These are phyloP conservation scores for Rhodotorula babjevae DNA, from an alignment of 768 basidiomycete species.

Conservation along the genomic window DNA sequence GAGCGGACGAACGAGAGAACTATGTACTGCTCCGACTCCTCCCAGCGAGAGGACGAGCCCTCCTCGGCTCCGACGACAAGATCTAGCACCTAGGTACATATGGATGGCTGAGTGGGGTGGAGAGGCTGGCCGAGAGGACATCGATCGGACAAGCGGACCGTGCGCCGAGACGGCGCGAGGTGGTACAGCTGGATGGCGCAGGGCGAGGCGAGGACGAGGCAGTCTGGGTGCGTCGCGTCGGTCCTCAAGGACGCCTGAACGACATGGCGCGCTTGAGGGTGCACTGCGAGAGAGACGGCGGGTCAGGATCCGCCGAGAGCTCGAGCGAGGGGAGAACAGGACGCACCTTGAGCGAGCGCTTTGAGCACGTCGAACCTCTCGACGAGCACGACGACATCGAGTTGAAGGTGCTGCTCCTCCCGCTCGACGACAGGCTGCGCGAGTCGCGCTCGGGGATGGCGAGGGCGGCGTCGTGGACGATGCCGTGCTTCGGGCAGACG, in stretches of 20 bases:
- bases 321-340: not conserved
- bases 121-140: too few relatives aligned
- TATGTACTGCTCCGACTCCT: not conserved
- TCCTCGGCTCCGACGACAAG: too few relatives aligned
- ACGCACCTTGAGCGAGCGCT: conserved; percentile 1
- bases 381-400: not conserved
- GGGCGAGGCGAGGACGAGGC: not conserved
- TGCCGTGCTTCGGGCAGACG: conserved; percentile 23
- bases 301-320: not conserved
- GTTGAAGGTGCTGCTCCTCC: not conserved
- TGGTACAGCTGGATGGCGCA: not conserved
- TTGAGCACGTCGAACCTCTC: not conserved
- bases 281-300: not conserved
- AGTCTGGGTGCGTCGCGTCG: too few relatives aligned
- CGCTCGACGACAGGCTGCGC: not conserved
- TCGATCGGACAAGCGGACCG: too few relatives aligned
- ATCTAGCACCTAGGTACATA: not conserved
- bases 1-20: not conserved
- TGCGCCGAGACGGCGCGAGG: not conserved
- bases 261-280: not conserved
- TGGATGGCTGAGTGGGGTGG: too few relatives aligned
- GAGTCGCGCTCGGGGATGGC: conserved; percentile 22
- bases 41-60: too few relatives aligned
- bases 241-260: not conserved
- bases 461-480: conserved; percentile 26